Conservation (phyloP, 495 filamentous ascomycete genomes). For the Neurospora sp. region DNA sequence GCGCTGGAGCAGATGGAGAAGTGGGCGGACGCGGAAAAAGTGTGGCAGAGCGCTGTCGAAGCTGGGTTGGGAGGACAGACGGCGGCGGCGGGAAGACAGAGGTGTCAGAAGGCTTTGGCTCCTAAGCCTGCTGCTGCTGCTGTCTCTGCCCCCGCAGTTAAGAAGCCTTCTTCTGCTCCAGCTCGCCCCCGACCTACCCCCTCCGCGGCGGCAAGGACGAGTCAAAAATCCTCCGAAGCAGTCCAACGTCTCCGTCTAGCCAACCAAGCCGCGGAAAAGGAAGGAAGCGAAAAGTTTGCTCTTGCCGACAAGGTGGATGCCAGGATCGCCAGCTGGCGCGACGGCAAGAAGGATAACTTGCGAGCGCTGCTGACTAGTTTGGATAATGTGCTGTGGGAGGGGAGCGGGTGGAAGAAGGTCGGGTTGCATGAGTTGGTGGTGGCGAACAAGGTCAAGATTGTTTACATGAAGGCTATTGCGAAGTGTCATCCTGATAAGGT, state of each 20-base stretch:
- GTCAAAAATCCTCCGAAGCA: slow-evolving; percentile 44
- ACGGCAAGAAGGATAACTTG: slow-evolving; percentile 84
- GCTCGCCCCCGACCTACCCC: slow-evolving; percentile 24
- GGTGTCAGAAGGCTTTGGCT: slow-evolving; percentile 77
- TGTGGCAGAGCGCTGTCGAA: slow-evolving; percentile 78
- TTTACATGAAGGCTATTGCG: slow-evolving; percentile 97
- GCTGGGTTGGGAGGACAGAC: slow-evolving; percentile 71
- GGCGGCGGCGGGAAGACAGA: slow-evolving; percentile 75
- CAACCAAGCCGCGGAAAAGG: slow-evolving; percentile 70
- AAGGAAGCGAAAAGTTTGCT: slow-evolving; percentile 86
- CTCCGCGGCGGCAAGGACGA: slow-evolving; percentile 10
- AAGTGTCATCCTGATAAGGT: slow-evolving; percentile 99
- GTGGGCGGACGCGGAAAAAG: slow-evolving; percentile 71
- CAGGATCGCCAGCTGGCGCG: slow-evolving; percentile 66
- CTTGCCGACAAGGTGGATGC: slow-evolving; percentile 77
- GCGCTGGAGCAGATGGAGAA: slow-evolving; percentile 91
- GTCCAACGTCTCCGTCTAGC: slow-evolving; percentile 70
- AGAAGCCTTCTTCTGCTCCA: slow-evolving; percentile 30
- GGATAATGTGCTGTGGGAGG: slow-evolving; percentile 83
- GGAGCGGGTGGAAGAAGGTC: slow-evolving; percentile 92
- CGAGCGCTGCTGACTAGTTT: slow-evolving; percentile 80
- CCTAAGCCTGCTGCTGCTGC: slow-evolving; percentile 37
- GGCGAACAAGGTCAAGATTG: slow-evolving; percentile 86
- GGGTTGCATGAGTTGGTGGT: slow-evolving; percentile 84
- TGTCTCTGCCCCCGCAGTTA: slow-evolving; percentile 6